phyloP scores from a whole-genome alignment of 306 rosid genomes.

The Dryas drummondii region DNA sequence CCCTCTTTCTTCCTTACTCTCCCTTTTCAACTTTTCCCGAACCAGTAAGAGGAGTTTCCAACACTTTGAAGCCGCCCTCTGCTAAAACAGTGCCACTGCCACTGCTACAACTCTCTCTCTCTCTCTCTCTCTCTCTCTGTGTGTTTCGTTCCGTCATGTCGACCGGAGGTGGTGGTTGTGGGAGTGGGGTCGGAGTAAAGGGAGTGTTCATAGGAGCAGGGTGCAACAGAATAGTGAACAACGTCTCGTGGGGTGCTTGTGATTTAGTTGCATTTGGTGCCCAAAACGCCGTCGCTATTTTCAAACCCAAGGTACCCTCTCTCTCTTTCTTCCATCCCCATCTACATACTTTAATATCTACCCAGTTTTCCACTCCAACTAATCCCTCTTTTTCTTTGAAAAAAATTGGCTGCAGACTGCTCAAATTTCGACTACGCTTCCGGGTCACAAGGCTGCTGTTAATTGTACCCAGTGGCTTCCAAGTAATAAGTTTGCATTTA shows the following conservation, averaged over 20 bases:
- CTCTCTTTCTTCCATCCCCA: not conserved
- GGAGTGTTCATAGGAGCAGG: slow-evolving; percentile 82
- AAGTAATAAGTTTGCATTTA: slow-evolving; percentile 57
- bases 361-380: not conserved
- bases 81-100: no score
- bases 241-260: slow-evolving; percentile 90
- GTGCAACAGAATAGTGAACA: slow-evolving; percentile 87
- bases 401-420: slow-evolving; percentile 54
- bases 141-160: not conserved
- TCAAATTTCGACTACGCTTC: slow-evolving; percentile 87
- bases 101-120: no score
- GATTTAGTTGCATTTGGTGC: slow-evolving; percentile 84
- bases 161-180: not conserved
- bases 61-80: no score
- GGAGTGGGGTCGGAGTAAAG: slow-evolving; percentile 46
- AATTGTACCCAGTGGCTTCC: slow-evolving; percentile 98
- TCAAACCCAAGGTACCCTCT: slow-evolving; percentile 66
- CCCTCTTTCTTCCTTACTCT: no score
- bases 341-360: not conserved
- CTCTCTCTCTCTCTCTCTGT: not conserved
- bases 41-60: no score
- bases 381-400: not conserved
- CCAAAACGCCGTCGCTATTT: slow-evolving; percentile 84
- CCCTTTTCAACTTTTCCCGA: no score
- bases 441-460: slow-evolving; percentile 82